Evolutionary conservation across 2,329 filamentous ascomycete species (phyloP), one percentile per base, ranked within the genome.

Genomic region (Botrytis aclada): DNA sequence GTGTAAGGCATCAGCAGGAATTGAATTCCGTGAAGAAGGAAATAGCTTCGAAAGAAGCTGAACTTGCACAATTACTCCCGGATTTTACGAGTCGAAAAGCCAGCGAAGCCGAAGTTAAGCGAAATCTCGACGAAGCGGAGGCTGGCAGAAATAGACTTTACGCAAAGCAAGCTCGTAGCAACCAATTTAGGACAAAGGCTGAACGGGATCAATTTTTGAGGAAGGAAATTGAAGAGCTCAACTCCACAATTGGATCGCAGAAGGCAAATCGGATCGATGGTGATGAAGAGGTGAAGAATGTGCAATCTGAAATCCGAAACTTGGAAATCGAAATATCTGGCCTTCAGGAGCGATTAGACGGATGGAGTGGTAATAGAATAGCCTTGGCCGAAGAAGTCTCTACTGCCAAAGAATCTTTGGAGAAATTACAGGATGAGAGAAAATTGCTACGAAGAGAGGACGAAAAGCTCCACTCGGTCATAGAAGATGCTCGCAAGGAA

Each of bases 361-460:
- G 92, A 77, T 93, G 94, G 80, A 92, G 92, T 37, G 90, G 90
- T 65, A 91, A 92, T 74, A 89, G 94, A 74, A 88, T 92, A 70
- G 87, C 88, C 37, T 87, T 97, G 54, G 89, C 90, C 32, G 90
- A 95, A 71, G 87, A 94, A 75, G 88, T 95, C 1, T 90, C 93
- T 75, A 87, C 88, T 74, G 93, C 94, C 14, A 93, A 93, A 79
- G 93, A 97, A 77, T 87, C 88, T 45, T 86, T 93, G 69, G 93
- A 97, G 78, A 90, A 88, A 64, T 85, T 98, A 20, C 89, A 92
- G 75, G 96, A 99, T 75, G 92, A 97, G 81, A 89, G 94, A 78
- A 97, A 97, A 83, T 87, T 92, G 74, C 87, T 99, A 37, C 94
- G 93, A 81, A 91, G 96, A 78, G 94, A 98, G 81, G 93, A 97